Evolutionary conservation across 768 basidiomycete species (phyloP).

Genomic region (Dioszegia aurantiaca): DNA sequence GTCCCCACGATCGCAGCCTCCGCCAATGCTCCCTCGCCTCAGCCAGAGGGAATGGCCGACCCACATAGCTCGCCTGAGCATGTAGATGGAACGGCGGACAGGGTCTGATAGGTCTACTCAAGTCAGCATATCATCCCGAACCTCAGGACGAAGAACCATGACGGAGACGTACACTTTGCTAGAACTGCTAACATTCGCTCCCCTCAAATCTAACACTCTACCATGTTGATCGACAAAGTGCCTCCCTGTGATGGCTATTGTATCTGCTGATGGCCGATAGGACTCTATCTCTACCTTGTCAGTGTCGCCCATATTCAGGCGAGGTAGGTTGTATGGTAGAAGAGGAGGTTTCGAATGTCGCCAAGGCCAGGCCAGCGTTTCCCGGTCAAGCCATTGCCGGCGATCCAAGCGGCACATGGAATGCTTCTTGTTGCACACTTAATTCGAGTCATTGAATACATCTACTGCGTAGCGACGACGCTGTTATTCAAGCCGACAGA

Average conservation of each 20-base stretch:
- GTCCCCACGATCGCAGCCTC: constrained; percentile 77
- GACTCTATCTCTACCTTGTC: constrained; percentile 8
- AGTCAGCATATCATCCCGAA: constrained; percentile 2
- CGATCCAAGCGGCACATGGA: too few species aligned
- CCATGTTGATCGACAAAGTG: constrained; percentile 79
- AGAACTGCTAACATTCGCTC: constrained; percentile 79
- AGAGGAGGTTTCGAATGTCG: not conserved
- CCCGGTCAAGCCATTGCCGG: not conserved
- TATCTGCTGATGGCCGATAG: constrained; percentile 16
- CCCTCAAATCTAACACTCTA: constrained; percentile 74
- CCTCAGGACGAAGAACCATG: not conserved
- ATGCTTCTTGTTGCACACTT: too few species aligned
- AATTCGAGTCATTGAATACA: too few species aligned
- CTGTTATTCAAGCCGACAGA: too few species aligned
- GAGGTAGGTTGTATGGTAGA: not conserved
- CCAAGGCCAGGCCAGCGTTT: not conserved
- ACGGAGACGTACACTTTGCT: constrained; percentile 69
- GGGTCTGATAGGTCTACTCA: constrained; percentile 15
- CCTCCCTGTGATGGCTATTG: constrained; percentile 63
- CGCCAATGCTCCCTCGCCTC: constrained; percentile 83
- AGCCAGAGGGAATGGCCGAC: constrained; percentile 82
- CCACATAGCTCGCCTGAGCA: constrained; percentile 61
- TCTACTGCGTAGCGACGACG: too few species aligned
- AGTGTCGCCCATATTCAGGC: not conserved
- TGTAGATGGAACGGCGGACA: constrained; percentile 20